phyloP scores from a whole-genome alignment of 805 yeast genomes.

The Pichia deserticola region DNA sequence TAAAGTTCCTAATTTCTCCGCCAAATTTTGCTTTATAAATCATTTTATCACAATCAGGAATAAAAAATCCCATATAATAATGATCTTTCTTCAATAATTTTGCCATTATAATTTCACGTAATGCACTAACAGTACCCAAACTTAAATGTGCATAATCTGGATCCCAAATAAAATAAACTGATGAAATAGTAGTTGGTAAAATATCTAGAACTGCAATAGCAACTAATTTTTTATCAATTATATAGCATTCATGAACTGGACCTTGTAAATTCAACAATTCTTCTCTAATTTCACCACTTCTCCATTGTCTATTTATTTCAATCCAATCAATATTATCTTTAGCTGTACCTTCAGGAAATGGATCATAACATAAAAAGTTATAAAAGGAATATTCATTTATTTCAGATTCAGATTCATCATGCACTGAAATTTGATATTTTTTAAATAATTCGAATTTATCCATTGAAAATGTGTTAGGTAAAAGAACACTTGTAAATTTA shows the following conservation, averaged over 20 bases:
- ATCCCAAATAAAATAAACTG: conserved; percentile 86
- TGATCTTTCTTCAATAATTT: conserved; percentile 39
- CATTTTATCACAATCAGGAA: conserved; percentile 78
- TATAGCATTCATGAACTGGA: conserved; percentile 71
- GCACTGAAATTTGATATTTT: conserved; percentile 66
- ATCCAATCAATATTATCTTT: conserved; percentile 31
- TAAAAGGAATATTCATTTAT: conserved; percentile 42
- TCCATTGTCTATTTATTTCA: conserved; percentile 34
- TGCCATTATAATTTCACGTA: conserved; percentile 58
- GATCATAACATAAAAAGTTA: conserved; percentile 62
- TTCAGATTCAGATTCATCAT: conserved; percentile 48
- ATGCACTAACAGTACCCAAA: conserved; percentile 70
- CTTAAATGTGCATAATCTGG: conserved; percentile 66
- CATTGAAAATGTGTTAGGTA: conserved; percentile 40
- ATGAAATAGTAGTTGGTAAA: conserved; percentile 67
- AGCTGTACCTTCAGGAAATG: conserved; percentile 35
- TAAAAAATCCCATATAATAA: conserved; percentile 76
- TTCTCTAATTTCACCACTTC: conserved; percentile 11
- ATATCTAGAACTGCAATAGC: conserved; percentile 76
- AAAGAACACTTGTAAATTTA: conserved; percentile 27
- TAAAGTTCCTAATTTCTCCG: conserved; percentile 60
- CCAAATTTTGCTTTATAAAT: conserved; percentile 72
- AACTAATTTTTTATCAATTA: conserved; percentile 44
- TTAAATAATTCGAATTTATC: conserved; percentile 59
- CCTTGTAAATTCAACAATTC: conserved; percentile 33